Evolutionary conservation across 345 rosid genomes (phyloP).

Genomic region (Gossypium rotundifolium): DNA sequence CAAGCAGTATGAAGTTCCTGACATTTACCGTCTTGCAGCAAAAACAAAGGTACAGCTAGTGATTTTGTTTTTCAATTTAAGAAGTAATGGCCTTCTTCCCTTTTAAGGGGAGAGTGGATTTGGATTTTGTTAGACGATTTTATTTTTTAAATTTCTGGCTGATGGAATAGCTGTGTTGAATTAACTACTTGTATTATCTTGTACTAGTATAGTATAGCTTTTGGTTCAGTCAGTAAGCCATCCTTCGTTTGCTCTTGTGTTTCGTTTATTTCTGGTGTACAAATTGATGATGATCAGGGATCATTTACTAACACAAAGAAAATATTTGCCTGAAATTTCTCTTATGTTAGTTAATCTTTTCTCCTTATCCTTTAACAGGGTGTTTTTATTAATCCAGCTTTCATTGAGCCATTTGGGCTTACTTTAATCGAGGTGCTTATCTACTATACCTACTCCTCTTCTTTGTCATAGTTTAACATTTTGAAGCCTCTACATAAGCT

Average conservation of each 20-base stretch:
- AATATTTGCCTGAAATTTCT: neutral
- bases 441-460: neutral
- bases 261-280: neutral
- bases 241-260: neutral
- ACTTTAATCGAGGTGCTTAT: constrained; percentile 73
- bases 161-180: neutral
- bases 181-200: neutral
- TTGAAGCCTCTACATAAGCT: neutral
- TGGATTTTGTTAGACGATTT: neutral
- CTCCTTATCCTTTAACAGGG: constrained; percentile 38
- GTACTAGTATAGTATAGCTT: neutral
- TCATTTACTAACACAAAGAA: neutral
- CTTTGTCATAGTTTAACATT: neutral
- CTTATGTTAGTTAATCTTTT: neutral
- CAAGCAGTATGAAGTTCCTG: constrained; percentile 71
- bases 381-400: constrained; percentile 85
- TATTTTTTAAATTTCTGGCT: neutral
- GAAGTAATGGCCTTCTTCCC: neutral
- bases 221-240: neutral
- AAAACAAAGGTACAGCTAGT: constrained; percentile 52
- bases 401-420: constrained; percentile 86
- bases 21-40: constrained; percentile 20
- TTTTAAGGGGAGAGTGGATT: neutral
- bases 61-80: neutral
- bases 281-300: neutral